Evolutionary conservation across 2,329 filamentous ascomycete genomes (phyloP), one percentile per base, ranked within the genome.

Genomic region (Saccharata proteae): DNA sequence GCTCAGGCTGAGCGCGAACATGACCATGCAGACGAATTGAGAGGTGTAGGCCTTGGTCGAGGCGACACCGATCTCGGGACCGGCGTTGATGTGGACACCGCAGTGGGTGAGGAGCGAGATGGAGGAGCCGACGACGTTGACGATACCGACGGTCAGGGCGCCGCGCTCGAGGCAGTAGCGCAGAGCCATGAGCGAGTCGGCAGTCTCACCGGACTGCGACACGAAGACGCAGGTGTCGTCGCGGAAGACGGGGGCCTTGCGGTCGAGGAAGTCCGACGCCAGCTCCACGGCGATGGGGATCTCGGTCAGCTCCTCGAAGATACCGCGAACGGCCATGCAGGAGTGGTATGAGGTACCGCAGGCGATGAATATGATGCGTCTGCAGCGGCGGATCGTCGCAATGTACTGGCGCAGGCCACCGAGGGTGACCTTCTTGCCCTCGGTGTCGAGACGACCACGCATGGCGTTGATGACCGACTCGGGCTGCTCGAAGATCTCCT

Each of bases 401-500:
- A 98, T 92, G 67, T 96, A 98, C 47, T 92, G 90, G 48, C 86
- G 79, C 46, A 98, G 74, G 45, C 90, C 90, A 69, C 90, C 90
- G 16, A 98, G 77, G 7, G 88, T 96, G 48, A 98, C 86, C 36
- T 76, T 81, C 72, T 92, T 93, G 70, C 94, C 93, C 49, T 76
- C 79, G 38, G 80, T 70, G 60, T 98, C 90, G 49, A 98, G 69
- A 65, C 90, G 90, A 64, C 90, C 90, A 76, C 90, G 84, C 90
- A 98, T 98, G 45, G 90, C 94, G 74, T 98, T 98, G 67, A 98
- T 78, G 39, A 98, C 84, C 10, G 90, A 98, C 65, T 98, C 90
- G 53, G 90, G 90, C 69, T 98, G 90, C 71, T 98, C 90, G 60
- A 98, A 98, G 53, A 98, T 98, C 62, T 98, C 90, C 76, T 98